A percentile compares a stretch with the other conserved stretches of the same genome.
phyloP scores from a whole-genome alignment of 345 rosid genomes.

The Brassica nigra region DNA sequence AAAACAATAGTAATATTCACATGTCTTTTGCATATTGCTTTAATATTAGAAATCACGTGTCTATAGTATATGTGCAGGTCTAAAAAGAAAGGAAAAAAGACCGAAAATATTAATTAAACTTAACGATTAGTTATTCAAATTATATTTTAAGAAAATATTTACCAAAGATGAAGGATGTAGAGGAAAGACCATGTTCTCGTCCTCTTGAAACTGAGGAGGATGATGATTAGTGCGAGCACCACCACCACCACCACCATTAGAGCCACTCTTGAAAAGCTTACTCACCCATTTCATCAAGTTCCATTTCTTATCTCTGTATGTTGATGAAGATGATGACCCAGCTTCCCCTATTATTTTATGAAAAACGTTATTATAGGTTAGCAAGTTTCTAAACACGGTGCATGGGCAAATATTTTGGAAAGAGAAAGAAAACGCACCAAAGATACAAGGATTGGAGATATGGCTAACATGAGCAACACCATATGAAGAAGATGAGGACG shows the following conservation, averaged over 20 bases:
- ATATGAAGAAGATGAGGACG: conserved; percentile 23
- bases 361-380: conserved; percentile 20
- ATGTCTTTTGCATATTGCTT: conserved; percentile 28
- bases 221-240: conserved; percentile 42
- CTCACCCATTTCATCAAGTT: conserved; percentile 91
- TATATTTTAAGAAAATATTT: conserved; percentile 27
- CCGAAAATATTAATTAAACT: neutral
- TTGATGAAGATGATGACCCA: conserved; percentile 51
- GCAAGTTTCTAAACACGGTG: neutral
- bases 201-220: conserved; percentile 72
- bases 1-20: conserved; percentile 34
- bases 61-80: conserved; percentile 8
- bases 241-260: conserved; percentile 50
- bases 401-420: neutral
- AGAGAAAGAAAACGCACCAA: conserved; percentile 50
- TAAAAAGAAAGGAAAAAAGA: neutral
- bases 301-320: conserved; percentile 75
- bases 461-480: conserved; percentile 50
- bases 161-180: conserved; percentile 70
- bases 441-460: conserved; percentile 76
- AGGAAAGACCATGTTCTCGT: conserved; percentile 75
- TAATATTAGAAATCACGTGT: conserved; percentile 25
- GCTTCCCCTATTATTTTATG: conserved; percentile 61
- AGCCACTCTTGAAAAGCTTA: conserved; percentile 71
- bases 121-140: neutral